phyloP scores from a whole-genome alignment of 148 eudicot species.

The Persicaria tinctoria region DNA sequence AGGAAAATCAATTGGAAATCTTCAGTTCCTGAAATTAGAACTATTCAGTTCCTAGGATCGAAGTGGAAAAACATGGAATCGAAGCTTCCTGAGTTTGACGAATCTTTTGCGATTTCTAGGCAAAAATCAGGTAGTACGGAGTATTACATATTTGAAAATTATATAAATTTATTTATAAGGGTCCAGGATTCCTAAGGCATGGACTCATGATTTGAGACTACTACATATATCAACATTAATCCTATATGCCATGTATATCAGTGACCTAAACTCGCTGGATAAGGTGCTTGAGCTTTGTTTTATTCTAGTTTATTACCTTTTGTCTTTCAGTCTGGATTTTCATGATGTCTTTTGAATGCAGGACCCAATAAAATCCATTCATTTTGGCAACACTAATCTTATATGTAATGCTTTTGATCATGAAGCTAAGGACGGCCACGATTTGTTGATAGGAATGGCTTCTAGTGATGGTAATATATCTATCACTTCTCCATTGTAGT shows the following conservation, averaged over 20 bases:
- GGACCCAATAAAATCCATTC: constrained; percentile 85
- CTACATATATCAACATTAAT: too few relatives aligned
- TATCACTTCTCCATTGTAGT: constrained; percentile 34
- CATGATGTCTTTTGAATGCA: constrained; percentile 25
- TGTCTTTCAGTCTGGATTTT: neutral
- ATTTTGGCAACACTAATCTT: constrained; percentile 83
- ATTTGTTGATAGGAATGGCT: constrained; percentile 70
- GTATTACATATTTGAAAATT: too few relatives aligned
- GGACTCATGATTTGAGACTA: too few relatives aligned
- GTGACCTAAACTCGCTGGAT: constrained; percentile 81
- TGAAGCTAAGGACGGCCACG: constrained; percentile 87
- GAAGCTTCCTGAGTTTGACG: too few relatives aligned
- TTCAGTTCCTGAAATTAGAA: too few relatives aligned
- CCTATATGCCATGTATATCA: constrained; percentile 44
- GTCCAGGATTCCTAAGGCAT: too few relatives aligned
- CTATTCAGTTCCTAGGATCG: too few relatives aligned
- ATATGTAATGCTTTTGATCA: constrained; percentile 88
- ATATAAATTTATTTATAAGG: too few relatives aligned
- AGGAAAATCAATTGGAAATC: too few relatives aligned
- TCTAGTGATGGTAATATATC: constrained; percentile 74
- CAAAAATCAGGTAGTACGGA: too few relatives aligned
- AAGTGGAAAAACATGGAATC: too few relatives aligned
- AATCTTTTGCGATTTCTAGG: too few relatives aligned
- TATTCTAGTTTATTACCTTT: constrained; percentile 8
- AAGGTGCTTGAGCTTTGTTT: constrained; percentile 40